Evolutionary conservation across 441 rosid genomes (phyloP).

Genomic region (Euphorbia schlechtendalii): DNA sequence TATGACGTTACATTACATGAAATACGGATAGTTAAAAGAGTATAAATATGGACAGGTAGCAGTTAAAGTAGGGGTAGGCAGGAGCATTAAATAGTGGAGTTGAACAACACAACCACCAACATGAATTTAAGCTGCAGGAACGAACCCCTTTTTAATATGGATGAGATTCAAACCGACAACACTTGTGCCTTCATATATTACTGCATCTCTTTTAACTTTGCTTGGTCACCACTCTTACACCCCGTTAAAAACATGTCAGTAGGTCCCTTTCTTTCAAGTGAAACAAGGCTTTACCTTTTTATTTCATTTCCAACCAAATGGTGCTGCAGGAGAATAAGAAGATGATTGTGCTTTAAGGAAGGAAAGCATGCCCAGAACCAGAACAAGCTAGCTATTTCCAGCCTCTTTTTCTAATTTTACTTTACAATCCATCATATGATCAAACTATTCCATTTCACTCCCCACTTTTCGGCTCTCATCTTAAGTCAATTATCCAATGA

Average conservation of each 20-base stretch:
- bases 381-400: too few relatives aligned
- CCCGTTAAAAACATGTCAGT: neutral
- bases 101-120: neutral
- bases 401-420: neutral
- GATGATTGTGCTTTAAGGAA: neutral
- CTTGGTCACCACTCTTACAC: constrained; percentile 3
- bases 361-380: neutral
- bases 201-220: neutral
- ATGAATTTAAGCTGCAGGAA: neutral
- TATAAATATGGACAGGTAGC: neutral
- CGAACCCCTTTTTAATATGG: neutral
- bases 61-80: neutral
- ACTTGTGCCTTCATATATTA: neutral
- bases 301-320: neutral
- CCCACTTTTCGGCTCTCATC: neutral
- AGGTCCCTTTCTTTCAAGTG: neutral
- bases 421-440: neutral
- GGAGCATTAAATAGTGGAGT: neutral
- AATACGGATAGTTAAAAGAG: neutral
- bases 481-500: neutral
- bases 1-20: neutral
- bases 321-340: neutral
- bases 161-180: neutral
- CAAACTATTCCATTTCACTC: neutral
- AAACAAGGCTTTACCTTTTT: neutral